Percentiles rank a stretch among this genome's conserved stretches.
Evolutionary conservation across 192 early-diverging fungal genomes (phyloP).

Genomic region (Gamsiella multidivaricata): DNA sequence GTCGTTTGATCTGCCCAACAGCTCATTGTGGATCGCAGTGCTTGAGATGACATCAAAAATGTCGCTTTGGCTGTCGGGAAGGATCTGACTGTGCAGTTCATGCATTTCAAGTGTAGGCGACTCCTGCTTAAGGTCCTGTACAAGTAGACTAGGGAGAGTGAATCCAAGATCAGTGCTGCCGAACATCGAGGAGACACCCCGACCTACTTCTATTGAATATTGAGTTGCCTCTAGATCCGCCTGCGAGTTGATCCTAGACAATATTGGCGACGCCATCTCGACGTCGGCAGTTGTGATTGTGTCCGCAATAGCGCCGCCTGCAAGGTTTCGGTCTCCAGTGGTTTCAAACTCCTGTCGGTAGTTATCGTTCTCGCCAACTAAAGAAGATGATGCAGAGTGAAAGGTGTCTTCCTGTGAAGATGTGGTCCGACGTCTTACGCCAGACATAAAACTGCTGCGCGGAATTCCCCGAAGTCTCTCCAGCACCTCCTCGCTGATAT

Average conservation of each 20-base stretch:
- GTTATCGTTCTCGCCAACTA: background rate
- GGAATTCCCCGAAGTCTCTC: slow-evolving; percentile 29
- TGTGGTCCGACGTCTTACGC: background rate
- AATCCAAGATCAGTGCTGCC: background rate
- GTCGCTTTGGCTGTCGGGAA: slow-evolving; percentile 19
- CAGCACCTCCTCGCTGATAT: slow-evolving; percentile 1
- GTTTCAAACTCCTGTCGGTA: background rate
- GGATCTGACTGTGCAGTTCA: slow-evolving; percentile 7
- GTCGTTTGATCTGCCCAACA: background rate
- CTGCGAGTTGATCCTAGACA: background rate
- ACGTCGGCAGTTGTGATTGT: background rate
- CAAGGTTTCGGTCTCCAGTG: background rate
- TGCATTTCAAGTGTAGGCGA: background rate
- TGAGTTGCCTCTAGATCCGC: background rate
- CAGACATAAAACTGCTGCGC: background rate
- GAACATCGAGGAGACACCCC: background rate
- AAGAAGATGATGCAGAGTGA: slow-evolving; percentile 28
- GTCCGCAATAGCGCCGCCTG: background rate
- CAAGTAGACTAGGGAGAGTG: slow-evolving; percentile 11
- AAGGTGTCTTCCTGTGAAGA: slow-evolving; percentile 21
- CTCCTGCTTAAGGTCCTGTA: slow-evolving; percentile 2
- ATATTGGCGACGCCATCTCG: background rate
- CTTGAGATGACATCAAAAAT: slow-evolving; percentile 20
- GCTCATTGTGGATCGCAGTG: slow-evolving; percentile 7
- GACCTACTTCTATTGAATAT: too few species aligned